Conservation (phyloP, 2,329 filamentous ascomycete genomes). For the Ophiocordyceps australis region DNA sequence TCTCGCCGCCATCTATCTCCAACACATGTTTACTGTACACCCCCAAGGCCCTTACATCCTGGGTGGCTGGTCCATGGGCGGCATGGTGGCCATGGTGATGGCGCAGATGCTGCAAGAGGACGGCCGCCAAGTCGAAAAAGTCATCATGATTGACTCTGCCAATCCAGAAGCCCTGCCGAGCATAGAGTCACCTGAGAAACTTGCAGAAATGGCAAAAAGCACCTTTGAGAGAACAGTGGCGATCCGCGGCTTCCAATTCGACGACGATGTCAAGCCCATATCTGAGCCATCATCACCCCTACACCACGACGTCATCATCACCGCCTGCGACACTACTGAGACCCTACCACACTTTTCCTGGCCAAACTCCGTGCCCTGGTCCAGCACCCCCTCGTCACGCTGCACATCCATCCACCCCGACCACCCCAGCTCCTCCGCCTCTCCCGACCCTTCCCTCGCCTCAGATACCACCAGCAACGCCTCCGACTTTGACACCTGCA, state of each 20-base stretch:
- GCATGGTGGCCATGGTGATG: slow-evolving; percentile 9
- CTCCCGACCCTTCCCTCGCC: slow-evolving; percentile 2
- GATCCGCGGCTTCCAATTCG: slow-evolving; percentile 1
- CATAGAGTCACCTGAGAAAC: slow-evolving; percentile 4
- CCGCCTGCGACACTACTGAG: too few species aligned
- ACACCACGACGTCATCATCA: too few species aligned
- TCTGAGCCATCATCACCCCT: slow-evolving; percentile 1
- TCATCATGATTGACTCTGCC: slow-evolving; percentile 9
- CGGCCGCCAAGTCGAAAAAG: slow-evolving; percentile 5
- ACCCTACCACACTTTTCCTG: too few species aligned
- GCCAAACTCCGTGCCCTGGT: too few species aligned
- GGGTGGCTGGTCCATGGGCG: slow-evolving; percentile 9
- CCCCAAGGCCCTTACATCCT: slow-evolving; percentile 7
- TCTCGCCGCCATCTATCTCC: slow-evolving; percentile 6
- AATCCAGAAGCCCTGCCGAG: slow-evolving; percentile 7
- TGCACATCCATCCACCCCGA: slow-evolving; percentile 5
- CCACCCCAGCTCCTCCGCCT: slow-evolving; percentile 1
- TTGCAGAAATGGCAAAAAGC: slow-evolving; percentile 3
- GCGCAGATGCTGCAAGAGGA: slow-evolving; percentile 5
- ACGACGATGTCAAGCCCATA: neutral
- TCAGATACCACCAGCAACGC: slow-evolving; percentile 3
- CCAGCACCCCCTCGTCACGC: neutral
- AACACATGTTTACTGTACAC: slow-evolving; percentile 5
- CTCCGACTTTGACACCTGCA: too few species aligned
- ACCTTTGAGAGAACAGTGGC: slow-evolving; percentile 4